Base-by-base conservation (phyloP, 2,329 filamentous ascomycete genomes). In the Botrytis aclada region DNA sequence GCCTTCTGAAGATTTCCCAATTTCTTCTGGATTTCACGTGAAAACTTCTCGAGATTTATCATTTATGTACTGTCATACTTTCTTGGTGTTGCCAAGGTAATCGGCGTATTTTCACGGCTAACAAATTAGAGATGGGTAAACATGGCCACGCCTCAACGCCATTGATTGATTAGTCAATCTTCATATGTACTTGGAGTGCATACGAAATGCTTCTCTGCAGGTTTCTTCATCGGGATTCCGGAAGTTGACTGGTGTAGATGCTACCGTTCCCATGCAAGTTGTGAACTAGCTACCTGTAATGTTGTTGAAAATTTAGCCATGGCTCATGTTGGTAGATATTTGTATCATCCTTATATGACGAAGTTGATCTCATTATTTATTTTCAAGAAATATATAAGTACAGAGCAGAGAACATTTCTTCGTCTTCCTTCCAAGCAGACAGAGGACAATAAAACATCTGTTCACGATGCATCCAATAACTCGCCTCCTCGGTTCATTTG, bases 401-500 rank as follows among this genome's bases (percentile, higher is more conserved):
- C 45, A 54, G 34, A 39, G 32, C 45, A 54, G 34, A 39, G 32
- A 32, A 51, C 4, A 56, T 16, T 9, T 67, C 34, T 67, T 29
- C 32, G 4, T 39, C 9, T 67, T 32, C 18, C 18, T 32, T 56
- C 34, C 32, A 14, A 41, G 16, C 65, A 67, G 25, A 41, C 65
- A 67, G 25, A 41, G 9, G n/a, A 41, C 18, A 56, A 41, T 67
- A 20, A 41, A 41, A 41, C 47, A 56, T 56, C 6, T 32, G 39
- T 56, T 67, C 34, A 67, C 3, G 12, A 67, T 67, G 65, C 65
- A 67, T 56, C 20, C 47, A 29, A 20, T 43, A 22, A 64, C 47
- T 67, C 47, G 12, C 34, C 61, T 69, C 14, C 61, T 75, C n/a
- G 32, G 45, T 45, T n/a, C 66, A 56, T 22, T 77, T 29, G 72